Percentiles rank a stretch among this genome's conserved stretches.
phyloP scores from a whole-genome alignment of 257 asterid species.

The Cinchona pubescens region DNA sequence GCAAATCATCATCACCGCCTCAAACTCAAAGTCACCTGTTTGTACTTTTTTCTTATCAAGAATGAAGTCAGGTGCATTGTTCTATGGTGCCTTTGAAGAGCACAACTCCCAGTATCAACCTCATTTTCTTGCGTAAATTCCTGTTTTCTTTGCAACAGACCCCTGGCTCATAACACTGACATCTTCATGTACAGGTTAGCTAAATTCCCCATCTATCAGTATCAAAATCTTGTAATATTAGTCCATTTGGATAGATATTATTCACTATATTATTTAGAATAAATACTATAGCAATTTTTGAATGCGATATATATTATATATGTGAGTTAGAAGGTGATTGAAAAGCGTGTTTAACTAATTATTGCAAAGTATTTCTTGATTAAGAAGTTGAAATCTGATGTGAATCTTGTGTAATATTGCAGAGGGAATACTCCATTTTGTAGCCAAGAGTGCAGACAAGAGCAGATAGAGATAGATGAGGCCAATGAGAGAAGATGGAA shows the following conservation, averaged over 20 bases:
- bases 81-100: constrained; percentile 47
- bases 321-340: no score
- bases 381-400: constrained; percentile 9
- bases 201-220: neutral
- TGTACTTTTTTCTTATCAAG: neutral
- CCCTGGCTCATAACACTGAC: constrained; percentile 62
- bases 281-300: no score
- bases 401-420: constrained; percentile 27
- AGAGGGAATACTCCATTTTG: constrained; percentile 94
- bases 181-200: constrained; percentile 95
- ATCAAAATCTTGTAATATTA: neutral
- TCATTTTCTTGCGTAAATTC: constrained; percentile 86
- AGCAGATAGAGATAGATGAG: constrained; percentile 91
- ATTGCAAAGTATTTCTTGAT: neutral
- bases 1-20: neutral
- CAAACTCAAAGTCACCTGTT: neutral
- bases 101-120: constrained; percentile 51
- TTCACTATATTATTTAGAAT: no score
- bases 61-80: constrained; percentile 44
- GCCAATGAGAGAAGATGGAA: constrained; percentile 63
- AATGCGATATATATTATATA: no score
- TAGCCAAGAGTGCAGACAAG: constrained; percentile 90
- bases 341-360: no score
- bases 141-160: constrained; percentile 66
- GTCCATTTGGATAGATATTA: no score